A percentile compares a stretch with the other conserved stretches of the same genome.
These are phyloP conservation scores for Pseudogymnoascus sp. DNA, from an alignment of 2,329 filamentous ascomycete species.

Conservation along the genomic window DNA sequence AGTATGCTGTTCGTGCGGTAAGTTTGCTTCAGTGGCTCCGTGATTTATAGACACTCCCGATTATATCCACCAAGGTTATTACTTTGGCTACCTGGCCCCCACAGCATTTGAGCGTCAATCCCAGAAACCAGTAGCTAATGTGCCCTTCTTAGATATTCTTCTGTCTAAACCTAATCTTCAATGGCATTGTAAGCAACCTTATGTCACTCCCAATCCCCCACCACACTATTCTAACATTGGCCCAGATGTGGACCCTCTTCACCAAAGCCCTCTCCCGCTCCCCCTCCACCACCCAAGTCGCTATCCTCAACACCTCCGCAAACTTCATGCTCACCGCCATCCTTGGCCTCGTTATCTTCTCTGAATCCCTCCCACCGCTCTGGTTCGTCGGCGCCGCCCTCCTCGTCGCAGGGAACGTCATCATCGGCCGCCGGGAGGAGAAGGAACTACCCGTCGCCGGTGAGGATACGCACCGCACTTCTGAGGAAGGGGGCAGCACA, in stretches of 20 bases:
- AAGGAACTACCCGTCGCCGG: conserved; percentile 18
- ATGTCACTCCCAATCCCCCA: neutral
- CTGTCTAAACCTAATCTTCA: conserved; percentile 63
- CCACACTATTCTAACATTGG: neutral
- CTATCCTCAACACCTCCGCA: conserved; percentile 71
- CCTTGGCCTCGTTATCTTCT: conserved; percentile 61
- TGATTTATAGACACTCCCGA: neutral
- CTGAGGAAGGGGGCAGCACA: neutral
- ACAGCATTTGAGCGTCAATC: neutral
- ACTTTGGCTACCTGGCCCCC: neutral
- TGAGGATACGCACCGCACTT: neutral
- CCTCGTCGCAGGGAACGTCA: conserved; percentile 67
- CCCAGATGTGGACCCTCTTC: conserved; percentile 72
- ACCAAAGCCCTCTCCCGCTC: conserved; percentile 67
- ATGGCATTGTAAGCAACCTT: conserved; percentile 49
- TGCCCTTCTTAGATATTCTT: conserved; percentile 48
- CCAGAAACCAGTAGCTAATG: neutral
- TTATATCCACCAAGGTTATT: neutral
- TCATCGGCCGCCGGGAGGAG: conserved; percentile 64
- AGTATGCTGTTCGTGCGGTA: conserved; percentile 43
- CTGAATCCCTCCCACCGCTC: conserved; percentile 59
- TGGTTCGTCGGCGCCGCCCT: conserved; percentile 70
- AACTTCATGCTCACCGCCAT: conserved; percentile 75
- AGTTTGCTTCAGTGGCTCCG: conserved; percentile 19
- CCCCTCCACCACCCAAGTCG: conserved; percentile 68